These are phyloP conservation scores for Wickerhamomyces hampshirensis DNA, from an alignment of 805 yeast species.

Conservation along the genomic window DNA sequence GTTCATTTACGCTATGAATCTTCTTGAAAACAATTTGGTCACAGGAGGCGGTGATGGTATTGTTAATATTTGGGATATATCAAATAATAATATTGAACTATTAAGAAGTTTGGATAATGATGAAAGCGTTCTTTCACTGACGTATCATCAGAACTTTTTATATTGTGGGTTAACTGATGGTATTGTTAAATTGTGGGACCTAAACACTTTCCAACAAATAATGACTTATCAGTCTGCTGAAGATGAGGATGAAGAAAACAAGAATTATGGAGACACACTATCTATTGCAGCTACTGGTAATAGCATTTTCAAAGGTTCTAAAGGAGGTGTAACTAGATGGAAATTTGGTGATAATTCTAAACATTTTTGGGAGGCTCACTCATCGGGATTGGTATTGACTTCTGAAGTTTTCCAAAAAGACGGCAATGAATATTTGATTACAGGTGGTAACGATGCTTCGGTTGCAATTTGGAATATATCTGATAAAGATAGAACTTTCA, in stretches of 20 bases:
- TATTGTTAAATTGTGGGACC: constrained; percentile 77
- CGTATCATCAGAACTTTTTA: constrained; percentile 58
- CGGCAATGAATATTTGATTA: constrained; percentile 43
- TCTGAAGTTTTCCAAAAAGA: constrained; percentile 42
- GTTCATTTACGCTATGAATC: constrained; percentile 64
- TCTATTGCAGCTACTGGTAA: constrained; percentile 53
- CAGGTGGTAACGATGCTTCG: constrained; percentile 69
- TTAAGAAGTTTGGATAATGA: constrained; percentile 50
- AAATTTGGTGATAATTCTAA: constrained; percentile 40
- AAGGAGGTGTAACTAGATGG: constrained; percentile 46
- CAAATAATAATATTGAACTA: constrained; percentile 16
- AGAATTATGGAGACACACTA: constrained; percentile 42
- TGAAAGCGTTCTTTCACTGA: constrained; percentile 68
- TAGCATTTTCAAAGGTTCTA: constrained; percentile 56
- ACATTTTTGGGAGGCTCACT: constrained; percentile 46
- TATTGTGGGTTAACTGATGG: constrained; percentile 83
- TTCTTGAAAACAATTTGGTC: constrained; percentile 35
- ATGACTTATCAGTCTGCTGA: constrained; percentile 35
- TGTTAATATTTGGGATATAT: constrained; percentile 72
- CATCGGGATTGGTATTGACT: constrained; percentile 51
- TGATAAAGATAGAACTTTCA: constrained; percentile 7
- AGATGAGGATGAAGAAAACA: constrained; percentile 21
- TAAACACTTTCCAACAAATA: constrained; percentile 70
- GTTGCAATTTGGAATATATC: constrained; percentile 68
- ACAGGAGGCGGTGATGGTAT: constrained; percentile 91